Conservation (phyloP, 768 basidiomycete species). For the Stropharia rugosoannulata region DNA sequence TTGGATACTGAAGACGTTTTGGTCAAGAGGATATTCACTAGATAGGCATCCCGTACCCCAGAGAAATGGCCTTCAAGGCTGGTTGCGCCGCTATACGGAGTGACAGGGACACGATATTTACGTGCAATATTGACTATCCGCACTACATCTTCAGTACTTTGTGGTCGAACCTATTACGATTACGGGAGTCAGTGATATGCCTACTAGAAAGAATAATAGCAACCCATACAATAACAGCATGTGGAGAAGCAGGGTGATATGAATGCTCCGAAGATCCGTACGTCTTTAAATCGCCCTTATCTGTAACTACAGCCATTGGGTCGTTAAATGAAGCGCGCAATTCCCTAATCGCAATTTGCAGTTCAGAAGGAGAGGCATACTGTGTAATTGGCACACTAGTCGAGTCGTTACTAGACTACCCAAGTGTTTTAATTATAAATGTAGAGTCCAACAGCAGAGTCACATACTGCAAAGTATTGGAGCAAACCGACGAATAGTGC, state of each 20-base stretch:
- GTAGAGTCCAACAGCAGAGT: conserved; percentile 7
- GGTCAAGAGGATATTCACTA: background rate
- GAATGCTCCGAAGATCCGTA: conserved; percentile 72
- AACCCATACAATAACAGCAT: conserved; percentile 45
- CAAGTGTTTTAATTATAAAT: background rate
- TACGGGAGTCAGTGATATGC: conserved; percentile 13
- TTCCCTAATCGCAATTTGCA: conserved; percentile 52
- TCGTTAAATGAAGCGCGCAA: conserved; percentile 45
- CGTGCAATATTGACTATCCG: conserved; percentile 74
- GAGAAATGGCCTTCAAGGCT: conserved; percentile 86
- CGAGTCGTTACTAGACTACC: conserved; percentile 3
- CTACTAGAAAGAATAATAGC: background rate
- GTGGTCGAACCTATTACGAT: conserved; percentile 50
- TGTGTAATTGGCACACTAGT: conserved; percentile 7
- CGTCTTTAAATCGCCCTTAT: conserved; percentile 45
- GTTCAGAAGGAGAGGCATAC: conserved; percentile 48
- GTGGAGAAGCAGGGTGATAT: conserved; percentile 59
- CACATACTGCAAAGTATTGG: conserved; percentile 24
- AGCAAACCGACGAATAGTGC: conserved; percentile 30
- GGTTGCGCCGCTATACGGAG: conserved; percentile 83
- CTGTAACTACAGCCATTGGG: conserved; percentile 49
- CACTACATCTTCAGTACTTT: conserved; percentile 80
- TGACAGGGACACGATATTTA: conserved; percentile 73
- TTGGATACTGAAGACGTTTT: conserved; percentile 30
- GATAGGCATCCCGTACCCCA: conserved; percentile 46